Percentiles rank a stretch among this genome's conserved stretches.
Conservation (phyloP, 768 basidiomycete species). For the Galerina sulciceps region DNA sequence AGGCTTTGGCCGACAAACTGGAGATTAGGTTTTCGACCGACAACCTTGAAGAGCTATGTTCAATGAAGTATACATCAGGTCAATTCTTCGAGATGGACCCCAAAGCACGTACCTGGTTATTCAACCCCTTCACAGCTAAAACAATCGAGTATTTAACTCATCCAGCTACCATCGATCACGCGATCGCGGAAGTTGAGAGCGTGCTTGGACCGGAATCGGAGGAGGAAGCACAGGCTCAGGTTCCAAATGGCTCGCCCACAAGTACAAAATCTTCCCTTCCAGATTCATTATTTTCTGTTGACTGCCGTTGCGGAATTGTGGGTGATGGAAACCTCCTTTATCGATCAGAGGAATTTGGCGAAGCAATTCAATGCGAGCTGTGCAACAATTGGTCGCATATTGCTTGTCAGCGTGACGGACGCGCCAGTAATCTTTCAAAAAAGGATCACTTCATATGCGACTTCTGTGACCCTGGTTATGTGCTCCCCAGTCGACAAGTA, state of each 20-base stretch:
- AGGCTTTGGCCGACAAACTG: background rate
- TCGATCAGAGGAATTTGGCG: conserved; percentile 2
- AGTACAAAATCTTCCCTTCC: background rate
- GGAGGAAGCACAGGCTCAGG: too few species aligned
- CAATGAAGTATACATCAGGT: background rate
- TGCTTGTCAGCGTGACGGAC: conserved; percentile 22
- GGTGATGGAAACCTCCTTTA: conserved; percentile 19
- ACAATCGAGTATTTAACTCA: too few species aligned
- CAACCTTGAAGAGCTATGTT: background rate
- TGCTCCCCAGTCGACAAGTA: background rate
- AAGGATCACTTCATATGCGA: conserved; percentile 11
- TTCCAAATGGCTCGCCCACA: too few species aligned
- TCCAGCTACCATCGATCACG: too few species aligned
- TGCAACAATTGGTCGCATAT: conserved; percentile 25
- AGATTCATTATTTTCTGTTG: conserved; percentile 6
- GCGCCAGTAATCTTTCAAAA: conserved; percentile 5
- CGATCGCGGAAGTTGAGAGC: too few species aligned
- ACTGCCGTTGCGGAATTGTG: conserved; percentile 22
- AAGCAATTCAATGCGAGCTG: conserved; percentile 21
- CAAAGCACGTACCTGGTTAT: too few species aligned
- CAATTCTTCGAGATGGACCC: too few species aligned
- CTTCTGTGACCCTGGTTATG: background rate
- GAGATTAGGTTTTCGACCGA: background rate
- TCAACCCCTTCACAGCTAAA: too few species aligned
- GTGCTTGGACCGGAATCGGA: too few species aligned